Percentiles rank a stretch among this genome's conserved stretches.
These are phyloP conservation scores for Hygrophila difformis DNA, from an alignment of 257 asterid species.

Conservation along the genomic window DNA sequence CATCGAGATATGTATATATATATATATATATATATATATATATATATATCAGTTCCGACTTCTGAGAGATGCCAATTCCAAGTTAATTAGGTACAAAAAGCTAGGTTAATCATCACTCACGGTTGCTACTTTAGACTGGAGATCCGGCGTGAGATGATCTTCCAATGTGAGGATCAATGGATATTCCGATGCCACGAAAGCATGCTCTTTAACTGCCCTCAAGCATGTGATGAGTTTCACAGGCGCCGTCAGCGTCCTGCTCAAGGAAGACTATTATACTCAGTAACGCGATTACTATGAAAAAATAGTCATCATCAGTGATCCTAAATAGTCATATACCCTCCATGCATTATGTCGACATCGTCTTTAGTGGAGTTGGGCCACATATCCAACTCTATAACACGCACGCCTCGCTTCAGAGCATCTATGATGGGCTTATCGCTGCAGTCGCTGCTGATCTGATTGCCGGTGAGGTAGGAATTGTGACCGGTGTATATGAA, in stretches of 20 bases:
- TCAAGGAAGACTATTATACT: conserved; percentile 6
- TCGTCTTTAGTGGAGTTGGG: conserved; percentile 65
- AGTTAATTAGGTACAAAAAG: too few species aligned
- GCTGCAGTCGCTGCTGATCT: conserved; percentile 60
- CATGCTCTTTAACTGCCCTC: conserved; percentile 52
- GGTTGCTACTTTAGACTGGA: conserved; percentile 76
- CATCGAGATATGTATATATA: too few species aligned
- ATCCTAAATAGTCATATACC: conserved; percentile 29
- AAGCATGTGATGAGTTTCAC: conserved; percentile 59
- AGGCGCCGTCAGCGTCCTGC: conserved; percentile 72
- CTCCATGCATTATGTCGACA: conserved; percentile 68
- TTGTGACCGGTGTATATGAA: conserved; percentile 70
- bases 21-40: too few species aligned
- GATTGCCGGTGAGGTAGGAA: conserved; percentile 78
- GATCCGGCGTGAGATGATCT: conserved; percentile 67
- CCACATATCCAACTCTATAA: conserved; percentile 82
- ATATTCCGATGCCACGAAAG: conserved; percentile 65
- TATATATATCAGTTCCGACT: too few species aligned
- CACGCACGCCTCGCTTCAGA: conserved; percentile 59
- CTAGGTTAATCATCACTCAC: conserved; percentile 20
- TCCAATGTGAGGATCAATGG: conserved; percentile 73
- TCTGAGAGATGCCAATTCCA: too few species aligned
- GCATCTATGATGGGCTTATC: conserved; percentile 65
- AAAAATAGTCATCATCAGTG: neutral
- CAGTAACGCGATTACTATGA: conserved; percentile 1